Conservation (phyloP, 208 protist genomes). For the Acanthamoeba healyi region DNA sequence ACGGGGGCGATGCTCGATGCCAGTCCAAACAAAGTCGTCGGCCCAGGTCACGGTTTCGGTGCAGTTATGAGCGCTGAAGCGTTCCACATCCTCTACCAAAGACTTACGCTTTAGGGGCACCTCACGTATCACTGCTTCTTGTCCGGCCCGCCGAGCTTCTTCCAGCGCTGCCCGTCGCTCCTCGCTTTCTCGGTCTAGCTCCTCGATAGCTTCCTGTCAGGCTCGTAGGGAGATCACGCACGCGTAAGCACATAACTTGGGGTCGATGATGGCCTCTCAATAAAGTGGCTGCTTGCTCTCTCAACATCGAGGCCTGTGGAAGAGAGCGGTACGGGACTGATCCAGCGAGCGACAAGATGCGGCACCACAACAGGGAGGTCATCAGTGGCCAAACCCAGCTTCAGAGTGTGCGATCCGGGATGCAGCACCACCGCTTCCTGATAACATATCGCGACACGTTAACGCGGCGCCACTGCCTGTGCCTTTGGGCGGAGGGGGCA, state of each 20-base stretch:
- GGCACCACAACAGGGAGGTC: conserved; percentile 6
- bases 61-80: conserved; percentile 29
- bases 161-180: background rate
- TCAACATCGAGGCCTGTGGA: no score
- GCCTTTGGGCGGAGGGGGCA: no score
- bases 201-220: background rate
- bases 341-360: conserved; percentile 18
- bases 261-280: no score
- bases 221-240: no score
- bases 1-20: background rate
- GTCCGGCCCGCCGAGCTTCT: background rate
- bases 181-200: background rate
- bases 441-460: background rate
- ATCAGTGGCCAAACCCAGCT: conserved; percentile 19
- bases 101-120: conserved; percentile 24
- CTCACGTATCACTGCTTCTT: background rate
- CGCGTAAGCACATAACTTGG: no score
- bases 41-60: conserved; percentile 42
- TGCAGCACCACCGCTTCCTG: conserved; percentile 52
- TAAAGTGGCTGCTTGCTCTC: background rate
- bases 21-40: conserved; percentile 54
- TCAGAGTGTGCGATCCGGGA: conserved; percentile 28
- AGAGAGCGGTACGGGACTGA: background rate
- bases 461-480: background rate
- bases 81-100: conserved; percentile 43